Evolutionary conservation across 257 asterid species (phyloP), one percentile per base, ranked within the genome.

Genomic region (Cordia subcordata): DNA sequence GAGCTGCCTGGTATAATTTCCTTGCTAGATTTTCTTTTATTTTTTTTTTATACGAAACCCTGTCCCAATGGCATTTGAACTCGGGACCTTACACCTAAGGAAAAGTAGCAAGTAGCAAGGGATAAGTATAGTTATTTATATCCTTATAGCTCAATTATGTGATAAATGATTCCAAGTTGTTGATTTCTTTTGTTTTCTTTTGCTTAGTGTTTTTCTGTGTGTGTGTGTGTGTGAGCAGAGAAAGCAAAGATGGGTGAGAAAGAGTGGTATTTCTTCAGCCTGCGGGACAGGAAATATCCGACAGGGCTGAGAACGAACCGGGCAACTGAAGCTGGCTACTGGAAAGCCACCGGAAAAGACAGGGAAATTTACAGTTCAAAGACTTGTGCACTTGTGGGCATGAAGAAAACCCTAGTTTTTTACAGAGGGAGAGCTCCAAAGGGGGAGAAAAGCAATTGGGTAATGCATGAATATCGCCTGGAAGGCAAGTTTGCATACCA

Each of bases 391-490:
- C 82, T 90, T 9, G 98, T 85, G n/a, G 98, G 98, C 13, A 90
- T 87, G 98, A 90, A 90, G 95, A 90, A 90, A 85, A 90, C 98
- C 93, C 91, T 90, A 61, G 96, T 90, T 57, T 90, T 85, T 67
- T 90, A 90, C 72, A 15, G 84, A 11, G 97, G 97, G 0, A 73
- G 97, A 49, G 97, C 97, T 4, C 98, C 98, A 0, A 87, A 87
- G 53, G 97, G 97, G 5, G 94, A 87, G 65, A 90, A 87, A 57
- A 83, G 83, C 55, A 83, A 87, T 60, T 90, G 98, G 98, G 98
- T 90, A 4, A 90, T 90, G 96, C 96, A 90, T 58, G 98, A 90
- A 58, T 90, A 81, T 22, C 92, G 97, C 1, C 96, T 90, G 22
- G 94, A 90, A 38, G 97, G 97, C 11, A 87, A 90, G 50, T 85